These are phyloP conservation scores for Lepraria neglecta DNA, from an alignment of 495 filamentous ascomycete genomes.

Conservation along the genomic window DNA sequence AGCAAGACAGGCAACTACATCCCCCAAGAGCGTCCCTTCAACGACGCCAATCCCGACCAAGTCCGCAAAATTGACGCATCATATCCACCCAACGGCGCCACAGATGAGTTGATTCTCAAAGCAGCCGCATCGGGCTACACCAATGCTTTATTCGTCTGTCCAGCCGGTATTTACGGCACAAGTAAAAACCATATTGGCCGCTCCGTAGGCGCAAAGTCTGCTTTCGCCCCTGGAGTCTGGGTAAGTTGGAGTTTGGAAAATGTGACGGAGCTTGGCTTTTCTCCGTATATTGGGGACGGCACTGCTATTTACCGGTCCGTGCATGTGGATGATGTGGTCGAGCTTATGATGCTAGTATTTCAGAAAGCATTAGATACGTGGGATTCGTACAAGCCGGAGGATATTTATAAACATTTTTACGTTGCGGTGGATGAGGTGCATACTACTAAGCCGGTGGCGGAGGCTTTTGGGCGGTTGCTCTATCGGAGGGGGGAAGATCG, in stretches of 20 bases:
- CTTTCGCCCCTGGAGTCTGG: constrained; percentile 5
- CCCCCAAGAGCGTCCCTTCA: background rate
- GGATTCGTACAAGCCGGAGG: constrained; percentile 1
- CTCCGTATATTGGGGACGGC: constrained; percentile 13
- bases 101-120: constrained; percentile 7
- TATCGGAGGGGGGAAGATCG: background rate
- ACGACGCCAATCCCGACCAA: constrained; percentile 3
- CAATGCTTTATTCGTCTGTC: constrained; percentile 15
- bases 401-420: background rate
- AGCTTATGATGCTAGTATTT: constrained; percentile 12
- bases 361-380: constrained; percentile 4
- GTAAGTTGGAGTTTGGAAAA: constrained; percentile 10
- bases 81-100: constrained; percentile 11
- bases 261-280: constrained; percentile 4
- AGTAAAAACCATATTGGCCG: constrained; percentile 2
- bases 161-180: constrained; percentile 1
- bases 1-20: constrained; percentile 8
- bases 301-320: constrained; percentile 10
- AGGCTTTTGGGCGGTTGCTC: background rate
- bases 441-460: background rate
- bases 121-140: constrained; percentile 4
- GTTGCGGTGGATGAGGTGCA: background rate
- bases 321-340: constrained; percentile 19
- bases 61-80: constrained; percentile 8
- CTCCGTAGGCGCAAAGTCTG: background rate